Percentiles rank a stretch among this genome's conserved stretches.
Evolutionary conservation across 176 grass and related monocot species (phyloP).

Genomic region (Dactylis glomerata): DNA sequence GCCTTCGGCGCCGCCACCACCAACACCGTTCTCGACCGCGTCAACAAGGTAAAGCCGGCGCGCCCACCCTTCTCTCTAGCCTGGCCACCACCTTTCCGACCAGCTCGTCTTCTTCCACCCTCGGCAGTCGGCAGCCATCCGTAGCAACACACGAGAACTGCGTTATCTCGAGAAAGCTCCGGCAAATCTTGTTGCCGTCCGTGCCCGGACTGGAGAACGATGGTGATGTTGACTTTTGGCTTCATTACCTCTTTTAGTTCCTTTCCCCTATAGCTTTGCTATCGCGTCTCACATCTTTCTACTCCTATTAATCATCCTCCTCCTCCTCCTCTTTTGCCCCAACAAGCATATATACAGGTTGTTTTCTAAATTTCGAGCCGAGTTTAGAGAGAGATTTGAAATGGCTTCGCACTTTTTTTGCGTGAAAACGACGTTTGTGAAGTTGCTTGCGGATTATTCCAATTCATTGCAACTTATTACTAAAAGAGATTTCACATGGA

Average conservation of each 20-base stretch:
- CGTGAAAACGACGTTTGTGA: background rate
- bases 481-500: background rate
- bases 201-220: background rate
- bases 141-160: background rate
- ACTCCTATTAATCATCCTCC: too few relatives aligned
- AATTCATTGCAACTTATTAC: background rate
- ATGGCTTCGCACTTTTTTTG: background rate
- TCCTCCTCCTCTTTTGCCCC: background rate
- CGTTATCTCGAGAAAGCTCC: background rate
- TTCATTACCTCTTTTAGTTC: background rate
- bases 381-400: background rate
- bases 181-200: background rate
- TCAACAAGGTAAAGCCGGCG: conserved; percentile 43
- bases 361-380: background rate
- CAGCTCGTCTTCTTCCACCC: background rate
- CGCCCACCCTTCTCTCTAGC: background rate
- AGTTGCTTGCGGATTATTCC: background rate
- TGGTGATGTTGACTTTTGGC: conserved; percentile 12
- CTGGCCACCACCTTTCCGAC: background rate
- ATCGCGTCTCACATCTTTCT: background rate
- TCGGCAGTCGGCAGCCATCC: background rate
- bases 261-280: background rate
- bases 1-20: conserved; percentile 40
- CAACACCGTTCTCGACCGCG: conserved; percentile 38
- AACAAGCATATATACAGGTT: background rate